Percentiles rank a stretch among this genome's conserved stretches.
phyloP scores from a whole-genome alignment of 768 basidiomycete genomes.

The Lentinula sp. region DNA sequence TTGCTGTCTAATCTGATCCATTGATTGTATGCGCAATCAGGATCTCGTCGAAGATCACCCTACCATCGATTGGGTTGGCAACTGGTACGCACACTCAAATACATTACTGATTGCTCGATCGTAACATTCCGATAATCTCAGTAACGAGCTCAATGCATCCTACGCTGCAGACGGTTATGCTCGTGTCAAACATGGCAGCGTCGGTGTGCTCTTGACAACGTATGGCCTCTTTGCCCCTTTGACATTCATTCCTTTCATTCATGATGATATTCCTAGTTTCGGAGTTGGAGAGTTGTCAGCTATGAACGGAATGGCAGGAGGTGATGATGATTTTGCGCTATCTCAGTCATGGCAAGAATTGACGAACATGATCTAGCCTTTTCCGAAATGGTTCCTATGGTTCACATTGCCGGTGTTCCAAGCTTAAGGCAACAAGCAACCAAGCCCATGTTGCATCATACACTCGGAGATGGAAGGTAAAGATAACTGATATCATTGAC shows the following conservation, averaged over 20 bases:
- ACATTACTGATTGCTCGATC: background rate
- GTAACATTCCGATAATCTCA: slow-evolving; percentile 19
- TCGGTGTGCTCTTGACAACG: slow-evolving; percentile 79
- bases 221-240: slow-evolving; percentile 19
- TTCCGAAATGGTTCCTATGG: slow-evolving; percentile 84
- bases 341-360: background rate
- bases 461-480: slow-evolving; percentile 76
- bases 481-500: background rate
- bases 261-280: slow-evolving; percentile 39
- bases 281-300: slow-evolving; percentile 94
- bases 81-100: slow-evolving; percentile 43
- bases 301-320: slow-evolving; percentile 77
- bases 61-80: slow-evolving; percentile 80
- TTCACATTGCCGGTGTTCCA: slow-evolving; percentile 85
- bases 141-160: slow-evolving; percentile 80
- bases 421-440: slow-evolving; percentile 66
- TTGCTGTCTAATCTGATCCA: background rate
- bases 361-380: slow-evolving; percentile 37
- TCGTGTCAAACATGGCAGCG: slow-evolving; percentile 66
- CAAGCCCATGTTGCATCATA: slow-evolving; percentile 80
- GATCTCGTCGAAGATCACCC: slow-evolving; percentile 81
- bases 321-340: slow-evolving; percentile 28
- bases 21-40: slow-evolving; percentile 23
- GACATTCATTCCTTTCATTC: background rate
- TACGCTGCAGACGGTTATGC: slow-evolving; percentile 96